Evolutionary conservation across 805 yeast species (phyloP).

Genomic region (Lipomyces oligophaga): DNA sequence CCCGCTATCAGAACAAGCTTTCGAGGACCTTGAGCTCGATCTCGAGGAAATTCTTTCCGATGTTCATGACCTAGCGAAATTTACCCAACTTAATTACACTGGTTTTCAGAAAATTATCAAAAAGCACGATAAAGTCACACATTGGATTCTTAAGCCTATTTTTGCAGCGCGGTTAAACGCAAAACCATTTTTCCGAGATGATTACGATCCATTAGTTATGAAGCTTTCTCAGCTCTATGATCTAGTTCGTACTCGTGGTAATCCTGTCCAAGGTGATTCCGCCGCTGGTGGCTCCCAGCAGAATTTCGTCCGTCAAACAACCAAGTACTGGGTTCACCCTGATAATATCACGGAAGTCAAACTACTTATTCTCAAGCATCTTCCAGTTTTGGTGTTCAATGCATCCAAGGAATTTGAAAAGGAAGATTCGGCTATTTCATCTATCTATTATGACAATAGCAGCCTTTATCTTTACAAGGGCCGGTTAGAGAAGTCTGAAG

Average conservation of each 20-base stretch:
- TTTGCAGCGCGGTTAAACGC: conserved; percentile 90
- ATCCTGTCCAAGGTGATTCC: conserved; percentile 91
- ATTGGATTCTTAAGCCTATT: conserved; percentile 77
- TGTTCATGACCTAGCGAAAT: conserved; percentile 94
- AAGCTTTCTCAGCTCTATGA: conserved; percentile 86
- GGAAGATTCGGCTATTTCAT: conserved; percentile 94
- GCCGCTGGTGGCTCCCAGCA: conserved; percentile 98
- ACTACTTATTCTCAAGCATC: conserved; percentile 84
- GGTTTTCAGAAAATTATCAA: conserved; percentile 96
- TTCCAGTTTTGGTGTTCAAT: conserved; percentile 95
- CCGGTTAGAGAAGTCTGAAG: conserved; percentile 91
- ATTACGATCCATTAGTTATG: conserved; percentile 84
- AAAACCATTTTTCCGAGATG: conserved; percentile 93
- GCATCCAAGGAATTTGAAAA: conserved; percentile 91
- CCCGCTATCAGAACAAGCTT: conserved; percentile 61
- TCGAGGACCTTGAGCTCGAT: conserved; percentile 70
- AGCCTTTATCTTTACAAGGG: conserved; percentile 90
- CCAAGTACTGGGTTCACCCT: conserved; percentile 99
- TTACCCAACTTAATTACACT: conserved; percentile 87
- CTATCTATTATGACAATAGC: conserved; percentile 90
- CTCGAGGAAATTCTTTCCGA: conserved; percentile 88
- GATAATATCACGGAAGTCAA: conserved; percentile 96
- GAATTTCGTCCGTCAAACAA: conserved; percentile 96
- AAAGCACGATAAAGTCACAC: conserved; percentile 90
- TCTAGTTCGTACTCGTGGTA: conserved; percentile 90